These are phyloP conservation scores for Perilla frutescens DNA, from an alignment of 257 asterid genomes.

Conservation along the genomic window DNA sequence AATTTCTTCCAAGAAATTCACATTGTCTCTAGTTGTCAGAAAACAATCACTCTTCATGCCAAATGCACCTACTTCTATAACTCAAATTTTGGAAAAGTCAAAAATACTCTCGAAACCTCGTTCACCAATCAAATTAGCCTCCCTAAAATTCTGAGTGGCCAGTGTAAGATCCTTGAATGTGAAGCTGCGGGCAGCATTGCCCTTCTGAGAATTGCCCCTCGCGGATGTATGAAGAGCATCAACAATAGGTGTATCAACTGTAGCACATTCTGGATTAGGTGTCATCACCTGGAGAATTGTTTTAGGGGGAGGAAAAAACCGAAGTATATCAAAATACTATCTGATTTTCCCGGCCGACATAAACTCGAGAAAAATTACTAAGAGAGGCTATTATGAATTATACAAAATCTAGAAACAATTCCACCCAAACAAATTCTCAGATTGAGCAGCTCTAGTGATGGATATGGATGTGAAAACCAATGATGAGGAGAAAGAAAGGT, in stretches of 20 bases:
- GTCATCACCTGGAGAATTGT: constrained; percentile 81
- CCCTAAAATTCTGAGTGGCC: constrained; percentile 77
- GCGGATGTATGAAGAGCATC: constrained; percentile 85
- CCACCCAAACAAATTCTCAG: neutral
- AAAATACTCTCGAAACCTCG: constrained; percentile 86
- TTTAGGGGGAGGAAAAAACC: constrained; percentile 12
- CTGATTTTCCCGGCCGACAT: constrained; percentile 9
- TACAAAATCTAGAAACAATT: constrained; percentile 14
- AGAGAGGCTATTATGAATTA: constrained; percentile 1
- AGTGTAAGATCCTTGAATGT: constrained; percentile 76
- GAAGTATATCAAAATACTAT: constrained; percentile 21
- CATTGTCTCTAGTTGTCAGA: neutral
- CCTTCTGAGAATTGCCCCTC: constrained; percentile 42
- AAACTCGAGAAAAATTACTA: neutral
- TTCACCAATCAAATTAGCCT: constrained; percentile 78
- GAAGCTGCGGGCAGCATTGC: constrained; percentile 69
- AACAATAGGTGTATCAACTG: constrained; percentile 88
- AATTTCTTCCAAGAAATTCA: constrained; percentile 3
- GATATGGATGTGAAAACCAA: constrained; percentile 8
- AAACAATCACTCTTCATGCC: neutral
- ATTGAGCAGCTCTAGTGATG: constrained; percentile 10
- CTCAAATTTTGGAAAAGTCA: neutral
- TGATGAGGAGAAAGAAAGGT: constrained; percentile 20
- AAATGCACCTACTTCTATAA: neutral
- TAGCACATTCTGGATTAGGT: constrained; percentile 94